Base-by-base conservation (phyloP, 2,329 filamentous ascomycete genomes). In the Ciborinia camelliae region DNA sequence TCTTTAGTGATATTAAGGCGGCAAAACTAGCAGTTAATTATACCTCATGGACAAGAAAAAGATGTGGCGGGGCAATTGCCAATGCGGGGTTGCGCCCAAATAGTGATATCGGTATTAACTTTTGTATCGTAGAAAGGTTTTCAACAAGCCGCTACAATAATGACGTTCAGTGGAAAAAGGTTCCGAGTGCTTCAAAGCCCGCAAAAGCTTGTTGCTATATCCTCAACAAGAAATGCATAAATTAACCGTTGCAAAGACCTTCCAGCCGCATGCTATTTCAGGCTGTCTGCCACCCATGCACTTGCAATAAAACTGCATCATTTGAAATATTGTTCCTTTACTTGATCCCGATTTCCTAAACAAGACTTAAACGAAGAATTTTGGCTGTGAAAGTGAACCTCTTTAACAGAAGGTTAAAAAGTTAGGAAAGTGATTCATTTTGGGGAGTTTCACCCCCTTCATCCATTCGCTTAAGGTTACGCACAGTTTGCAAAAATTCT, bases 401-500 rank as follows among this genome's bases (percentile, higher is more conserved):
- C 26, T 18, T 18, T 9, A 20, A n/a, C 15, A 51, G 47, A 10
- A n/a, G 28, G 18, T 32, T 32, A 9, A 20, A 32, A 32, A 51
- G 0, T 51, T 9, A n/a, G 8, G 8, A 10, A 18, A 10, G 14
- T 4, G 2, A 20, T 30, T 30, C 14, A 20, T 51, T 26, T 45
- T 32, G 1, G 3, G 41, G n/a, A 9, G 6, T 23, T 23, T 12
- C 4, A 55, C 26, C 48, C 20, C 39, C 41, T 58, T 58, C 20
- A 47, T 35, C n/a, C 10, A 4, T 14, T 58, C 55, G 55, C 55
- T 58, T 58, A n/a, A n/a, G n/a, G n/a, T n/a, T n/a, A 58, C 14
- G 14, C 12, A 47, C 28, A 26, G 20, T 35, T 58, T 45, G 55
- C 30, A 35, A 26, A 43, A 43, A 47, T 7, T 18, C 20, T 58